Conservation (phyloP, 2,329 filamentous ascomycete genomes). For the Alternaria metachromatica region DNA sequence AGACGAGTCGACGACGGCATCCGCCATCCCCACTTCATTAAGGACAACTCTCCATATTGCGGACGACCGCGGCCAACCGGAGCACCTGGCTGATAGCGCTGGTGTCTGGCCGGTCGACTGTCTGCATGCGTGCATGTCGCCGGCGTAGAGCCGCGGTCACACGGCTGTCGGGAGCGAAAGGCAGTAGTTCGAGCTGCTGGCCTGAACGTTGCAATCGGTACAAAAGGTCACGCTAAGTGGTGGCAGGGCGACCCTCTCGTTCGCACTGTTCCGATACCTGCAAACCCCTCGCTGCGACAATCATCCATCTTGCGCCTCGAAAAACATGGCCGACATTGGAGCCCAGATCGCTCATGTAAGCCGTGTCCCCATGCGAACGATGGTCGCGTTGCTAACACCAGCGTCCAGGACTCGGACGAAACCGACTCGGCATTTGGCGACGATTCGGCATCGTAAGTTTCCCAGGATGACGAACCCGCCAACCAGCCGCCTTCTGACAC, state of each 20-base stretch:
- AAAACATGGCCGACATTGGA: constrained; percentile 23
- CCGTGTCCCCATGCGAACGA: background rate
- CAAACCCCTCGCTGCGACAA: background rate
- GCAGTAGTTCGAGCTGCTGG: background rate
- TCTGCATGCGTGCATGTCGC: background rate
- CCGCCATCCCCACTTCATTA: background rate
- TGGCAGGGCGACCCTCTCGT: background rate
- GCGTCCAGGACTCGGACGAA: constrained; percentile 22
- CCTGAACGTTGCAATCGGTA: background rate
- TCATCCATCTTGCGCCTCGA: background rate
- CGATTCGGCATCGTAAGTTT: constrained; percentile 25
- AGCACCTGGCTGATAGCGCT: background rate
- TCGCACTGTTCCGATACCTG: background rate
- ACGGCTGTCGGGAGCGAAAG: background rate
- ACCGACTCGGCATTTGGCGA: constrained; percentile 28
- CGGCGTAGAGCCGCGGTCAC: background rate
- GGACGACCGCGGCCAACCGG: background rate
- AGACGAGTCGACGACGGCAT: background rate
- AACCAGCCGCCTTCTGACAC: background rate
- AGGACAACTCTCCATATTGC: background rate
- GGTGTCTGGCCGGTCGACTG: background rate
- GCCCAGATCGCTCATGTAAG: constrained; percentile 25
- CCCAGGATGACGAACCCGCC: background rate
- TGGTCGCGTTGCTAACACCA: background rate
- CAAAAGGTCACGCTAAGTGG: background rate